A percentile compares a stretch with the other conserved stretches of the same genome.
Evolutionary conservation across 495 filamentous ascomycete genomes (phyloP).

Genomic region (Thermochaetoides thermophila): DNA sequence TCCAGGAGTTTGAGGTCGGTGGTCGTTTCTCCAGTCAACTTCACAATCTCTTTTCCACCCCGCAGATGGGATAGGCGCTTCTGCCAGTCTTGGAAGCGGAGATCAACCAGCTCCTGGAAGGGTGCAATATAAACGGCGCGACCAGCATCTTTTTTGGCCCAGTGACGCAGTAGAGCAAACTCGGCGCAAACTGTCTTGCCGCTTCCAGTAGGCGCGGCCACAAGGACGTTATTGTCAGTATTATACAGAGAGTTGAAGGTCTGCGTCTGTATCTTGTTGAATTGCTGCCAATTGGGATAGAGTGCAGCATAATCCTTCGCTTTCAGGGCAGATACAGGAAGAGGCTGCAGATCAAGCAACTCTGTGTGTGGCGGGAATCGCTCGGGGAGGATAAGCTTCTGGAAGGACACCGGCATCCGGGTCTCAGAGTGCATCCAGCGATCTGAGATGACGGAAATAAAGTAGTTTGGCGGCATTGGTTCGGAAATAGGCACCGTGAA

Average conservation of each 20-base stretch:
- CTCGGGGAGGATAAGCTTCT: conserved; percentile 84
- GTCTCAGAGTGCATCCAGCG: conserved; percentile 98
- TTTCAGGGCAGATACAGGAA: conserved; percentile 80
- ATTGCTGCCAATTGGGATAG: conserved; percentile 74
- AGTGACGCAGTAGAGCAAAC: conserved; percentile 79
- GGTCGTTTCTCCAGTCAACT: conserved; percentile 86
- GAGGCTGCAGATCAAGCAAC: conserved; percentile 75
- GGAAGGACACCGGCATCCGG: conserved; percentile 83
- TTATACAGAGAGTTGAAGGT: conserved; percentile 86
- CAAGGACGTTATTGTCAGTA: conserved; percentile 81
- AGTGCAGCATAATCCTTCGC: conserved; percentile 64
- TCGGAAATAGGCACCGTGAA: conserved; percentile 95
- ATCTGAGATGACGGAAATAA: conserved; percentile 86
- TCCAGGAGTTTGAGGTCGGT: conserved; percentile 84
- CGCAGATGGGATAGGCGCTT: conserved; percentile 53
- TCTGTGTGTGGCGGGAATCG: conserved; percentile 91
- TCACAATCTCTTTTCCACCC: conserved; percentile 84
- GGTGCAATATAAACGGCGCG: conserved; percentile 91
- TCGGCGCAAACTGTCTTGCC: conserved; percentile 97
- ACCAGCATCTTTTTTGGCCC: conserved; percentile 56
- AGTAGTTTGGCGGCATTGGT: conserved; percentile 97
- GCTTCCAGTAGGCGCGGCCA: conserved; percentile 80
- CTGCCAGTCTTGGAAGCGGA: conserved; percentile 66
- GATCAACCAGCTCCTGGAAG: conserved; percentile 86
- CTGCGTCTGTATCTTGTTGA: conserved; percentile 97